phyloP scores from a whole-genome alignment of 331 rosid species.

The Rosa hybrid region DNA sequence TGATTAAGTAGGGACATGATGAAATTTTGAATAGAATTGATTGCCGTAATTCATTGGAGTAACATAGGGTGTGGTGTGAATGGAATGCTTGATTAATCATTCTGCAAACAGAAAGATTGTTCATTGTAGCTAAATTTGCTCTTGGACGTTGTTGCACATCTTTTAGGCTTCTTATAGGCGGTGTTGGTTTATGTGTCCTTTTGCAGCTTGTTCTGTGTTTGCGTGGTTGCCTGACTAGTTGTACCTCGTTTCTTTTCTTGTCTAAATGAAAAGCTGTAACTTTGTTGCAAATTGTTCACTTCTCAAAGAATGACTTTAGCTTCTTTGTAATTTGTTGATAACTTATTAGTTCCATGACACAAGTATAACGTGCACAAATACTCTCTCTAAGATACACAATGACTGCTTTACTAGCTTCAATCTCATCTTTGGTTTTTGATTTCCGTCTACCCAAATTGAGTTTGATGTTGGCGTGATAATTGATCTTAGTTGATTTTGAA shows the following conservation, averaged over 20 bases:
- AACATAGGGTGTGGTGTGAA: neutral
- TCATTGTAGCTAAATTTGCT: neutral
- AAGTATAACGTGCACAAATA: neutral
- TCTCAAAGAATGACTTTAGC: neutral
- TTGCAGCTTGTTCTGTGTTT: neutral
- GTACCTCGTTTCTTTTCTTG: neutral
- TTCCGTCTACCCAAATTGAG: neutral
- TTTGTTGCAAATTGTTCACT: neutral
- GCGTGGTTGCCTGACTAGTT: neutral
- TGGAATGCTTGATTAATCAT: neutral
- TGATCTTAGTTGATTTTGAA: neutral
- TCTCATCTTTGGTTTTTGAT: neutral
- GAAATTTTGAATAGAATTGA: neutral
- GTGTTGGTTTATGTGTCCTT: neutral
- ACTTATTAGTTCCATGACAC: neutral
- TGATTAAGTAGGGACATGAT: neutral
- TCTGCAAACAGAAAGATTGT: neutral
- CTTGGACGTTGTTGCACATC: neutral
- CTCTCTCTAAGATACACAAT: neutral
- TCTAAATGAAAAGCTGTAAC: neutral
- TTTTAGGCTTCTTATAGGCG: neutral
- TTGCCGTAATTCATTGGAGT: neutral
- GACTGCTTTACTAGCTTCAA: neutral
- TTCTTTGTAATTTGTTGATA: neutral
- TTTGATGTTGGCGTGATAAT: neutral